phyloP scores from a whole-genome alignment of 805 yeast species.

The Lachancea thermotolerans region DNA sequence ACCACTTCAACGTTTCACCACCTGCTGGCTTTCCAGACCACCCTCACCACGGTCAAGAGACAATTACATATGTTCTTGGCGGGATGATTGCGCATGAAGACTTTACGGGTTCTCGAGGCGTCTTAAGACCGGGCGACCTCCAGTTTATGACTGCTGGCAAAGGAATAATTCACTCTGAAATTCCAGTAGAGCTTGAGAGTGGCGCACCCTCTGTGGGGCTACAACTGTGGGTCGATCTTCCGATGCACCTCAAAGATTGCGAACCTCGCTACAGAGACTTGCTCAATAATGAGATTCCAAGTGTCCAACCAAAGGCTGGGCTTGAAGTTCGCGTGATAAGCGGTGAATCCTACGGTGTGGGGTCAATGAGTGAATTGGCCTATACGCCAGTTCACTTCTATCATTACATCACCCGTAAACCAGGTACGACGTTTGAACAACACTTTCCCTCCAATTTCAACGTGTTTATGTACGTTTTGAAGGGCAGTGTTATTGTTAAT shows the following conservation, averaged over 20 bases:
- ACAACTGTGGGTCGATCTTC: slow-evolving; percentile 87
- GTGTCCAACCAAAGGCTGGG: slow-evolving; percentile 56
- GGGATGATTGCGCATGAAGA: slow-evolving; percentile 79
- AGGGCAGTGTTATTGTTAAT: slow-evolving; percentile 50
- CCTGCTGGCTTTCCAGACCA: slow-evolving; percentile 78
- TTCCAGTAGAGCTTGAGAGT: slow-evolving; percentile 56
- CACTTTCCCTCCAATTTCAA: slow-evolving; percentile 54
- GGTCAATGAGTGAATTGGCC: slow-evolving; percentile 66
- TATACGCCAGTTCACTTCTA: slow-evolving; percentile 76
- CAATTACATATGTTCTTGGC: slow-evolving; percentile 59
- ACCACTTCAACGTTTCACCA: slow-evolving; percentile 61
- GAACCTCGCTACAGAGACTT: slow-evolving; percentile 77
- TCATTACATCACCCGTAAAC: slow-evolving; percentile 57
- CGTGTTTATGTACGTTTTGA: slow-evolving; percentile 59
- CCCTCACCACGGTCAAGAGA: slow-evolving; percentile 79
- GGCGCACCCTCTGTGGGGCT: slow-evolving; percentile 54
- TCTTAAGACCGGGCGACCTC: slow-evolving; percentile 72
- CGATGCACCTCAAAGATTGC: slow-evolving; percentile 51
- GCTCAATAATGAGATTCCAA: slow-evolving; percentile 62
- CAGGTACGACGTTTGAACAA: slow-evolving; percentile 54
- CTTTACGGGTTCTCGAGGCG: slow-evolving; percentile 78
- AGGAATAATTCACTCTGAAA: slow-evolving; percentile 81
- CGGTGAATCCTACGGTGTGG: slow-evolving; percentile 72
- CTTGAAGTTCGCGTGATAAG: slow-evolving; percentile 60
- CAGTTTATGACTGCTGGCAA: slow-evolving; percentile 93